Percentiles rank a stretch among this genome's conserved stretches.
phyloP scores from a whole-genome alignment of 441 rosid genomes.

The Populus tomentosa region DNA sequence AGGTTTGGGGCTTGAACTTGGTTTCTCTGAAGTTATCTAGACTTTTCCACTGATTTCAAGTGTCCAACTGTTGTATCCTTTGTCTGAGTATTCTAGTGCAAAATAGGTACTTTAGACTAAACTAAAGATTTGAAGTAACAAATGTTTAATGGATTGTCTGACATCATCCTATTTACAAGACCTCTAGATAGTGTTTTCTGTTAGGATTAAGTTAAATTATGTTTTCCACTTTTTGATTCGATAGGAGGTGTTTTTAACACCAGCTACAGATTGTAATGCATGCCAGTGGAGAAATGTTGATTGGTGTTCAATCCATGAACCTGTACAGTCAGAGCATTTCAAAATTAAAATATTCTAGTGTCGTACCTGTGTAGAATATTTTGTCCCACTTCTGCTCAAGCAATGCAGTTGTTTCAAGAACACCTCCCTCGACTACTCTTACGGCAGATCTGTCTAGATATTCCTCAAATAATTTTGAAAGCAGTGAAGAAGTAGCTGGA shows the following conservation, averaged over 20 bases:
- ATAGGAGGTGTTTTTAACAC: background rate
- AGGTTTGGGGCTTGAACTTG: background rate
- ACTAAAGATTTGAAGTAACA: background rate
- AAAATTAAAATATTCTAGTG: background rate
- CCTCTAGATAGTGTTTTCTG: background rate
- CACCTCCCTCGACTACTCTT: slow-evolving; percentile 54
- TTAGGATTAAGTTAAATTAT: background rate
- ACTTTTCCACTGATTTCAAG: background rate
- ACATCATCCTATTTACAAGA: background rate
- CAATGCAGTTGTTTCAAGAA: slow-evolving; percentile 51
- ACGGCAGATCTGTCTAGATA: slow-evolving; percentile 49
- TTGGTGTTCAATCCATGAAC: background rate
- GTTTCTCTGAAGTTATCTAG: background rate
- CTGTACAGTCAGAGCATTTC: background rate
- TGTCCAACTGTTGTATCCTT: background rate
- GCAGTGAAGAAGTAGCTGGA: slow-evolving; percentile 54
- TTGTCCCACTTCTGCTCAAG: slow-evolving; percentile 68
- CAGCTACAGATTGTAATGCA: background rate
- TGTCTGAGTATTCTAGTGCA: background rate
- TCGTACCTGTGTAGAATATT: slow-evolving; percentile 58
- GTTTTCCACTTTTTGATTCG: background rate
- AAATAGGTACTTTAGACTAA: background rate
- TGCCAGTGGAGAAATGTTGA: background rate
- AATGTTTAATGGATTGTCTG: background rate
- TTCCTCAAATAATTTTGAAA: slow-evolving; percentile 35